These are phyloP conservation scores for Aureobasidium sp. DNA, from an alignment of 2,329 filamentous ascomycete genomes.

Conservation along the genomic window DNA sequence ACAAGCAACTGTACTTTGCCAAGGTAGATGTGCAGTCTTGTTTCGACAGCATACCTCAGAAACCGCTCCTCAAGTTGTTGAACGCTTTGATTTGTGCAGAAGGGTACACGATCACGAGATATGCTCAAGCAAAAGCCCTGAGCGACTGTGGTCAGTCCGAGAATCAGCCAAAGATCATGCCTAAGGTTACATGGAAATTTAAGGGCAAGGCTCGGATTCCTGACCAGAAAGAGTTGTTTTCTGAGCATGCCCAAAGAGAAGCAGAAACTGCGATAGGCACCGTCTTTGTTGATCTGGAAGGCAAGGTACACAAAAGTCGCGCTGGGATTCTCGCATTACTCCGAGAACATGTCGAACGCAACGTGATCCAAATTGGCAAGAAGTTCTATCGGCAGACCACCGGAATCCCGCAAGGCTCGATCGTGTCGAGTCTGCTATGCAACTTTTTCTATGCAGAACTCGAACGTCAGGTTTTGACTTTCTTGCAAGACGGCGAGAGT, in stretches of 20 bases:
- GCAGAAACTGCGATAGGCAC: constrained; percentile 49
- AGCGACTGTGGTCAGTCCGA: constrained; percentile 27
- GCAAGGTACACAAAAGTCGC: constrained; percentile 51
- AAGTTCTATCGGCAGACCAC: constrained; percentile 79
- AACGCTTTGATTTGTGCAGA: constrained; percentile 48
- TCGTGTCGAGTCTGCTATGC: constrained; percentile 79
- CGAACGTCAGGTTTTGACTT: constrained; percentile 62
- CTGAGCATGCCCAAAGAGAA: constrained; percentile 23
- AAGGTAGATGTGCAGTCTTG: constrained; percentile 89
- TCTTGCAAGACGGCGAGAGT: constrained; percentile 49
- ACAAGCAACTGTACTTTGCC: constrained; percentile 65
- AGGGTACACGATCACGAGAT: constrained; percentile 64
- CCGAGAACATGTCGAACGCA: constrained; percentile 71
- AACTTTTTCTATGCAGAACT: constrained; percentile 94
- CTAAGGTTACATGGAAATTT: constrained; percentile 34
- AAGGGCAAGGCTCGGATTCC: constrained; percentile 33
- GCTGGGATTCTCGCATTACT: constrained; percentile 62
- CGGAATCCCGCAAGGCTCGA: constrained; percentile 89
- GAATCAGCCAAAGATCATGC: constrained; percentile 29
- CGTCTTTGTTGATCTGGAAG: constrained; percentile 67
- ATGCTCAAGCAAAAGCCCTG: constrained; percentile 61
- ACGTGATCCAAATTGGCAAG: constrained; percentile 82
- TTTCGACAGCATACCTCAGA: constrained; percentile 91
- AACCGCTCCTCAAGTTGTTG: constrained; percentile 62
- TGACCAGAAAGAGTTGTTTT: constrained; percentile 28